These are phyloP conservation scores for Golubevia pallescens DNA, from an alignment of 1,284 basidiomycete species.

Conservation along the genomic window DNA sequence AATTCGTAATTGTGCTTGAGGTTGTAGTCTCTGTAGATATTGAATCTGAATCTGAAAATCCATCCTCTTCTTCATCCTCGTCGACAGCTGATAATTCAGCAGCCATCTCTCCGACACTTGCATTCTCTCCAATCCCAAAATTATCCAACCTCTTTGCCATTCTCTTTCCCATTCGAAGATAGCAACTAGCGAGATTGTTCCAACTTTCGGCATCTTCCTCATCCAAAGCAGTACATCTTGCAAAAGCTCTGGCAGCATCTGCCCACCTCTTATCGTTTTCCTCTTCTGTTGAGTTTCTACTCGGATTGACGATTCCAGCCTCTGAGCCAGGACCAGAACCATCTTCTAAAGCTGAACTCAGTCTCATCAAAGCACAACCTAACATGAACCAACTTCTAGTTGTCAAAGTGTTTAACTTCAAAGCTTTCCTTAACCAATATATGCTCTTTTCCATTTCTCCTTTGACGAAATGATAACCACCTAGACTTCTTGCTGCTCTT, in stretches of 20 bases:
- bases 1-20: conserved; percentile 2
- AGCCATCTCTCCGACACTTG: conserved; percentile 8
- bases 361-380: conserved; percentile 86
- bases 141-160: conserved; percentile 14
- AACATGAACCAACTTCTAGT: conserved; percentile 93
- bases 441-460: no score
- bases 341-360: no score
- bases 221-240: conserved; percentile 84
- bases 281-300: no score
- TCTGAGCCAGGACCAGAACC: no score
- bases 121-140: conserved; percentile 16
- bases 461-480: conserved; percentile 83
- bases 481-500: conserved; percentile 87
- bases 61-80: conserved; percentile 31
- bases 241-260: conserved; percentile 82
- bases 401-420: conserved; percentile 85
- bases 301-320: no score
- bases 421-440: conserved; percentile 73
- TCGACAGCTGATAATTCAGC: conserved; percentile 26
- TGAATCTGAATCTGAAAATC: no score
- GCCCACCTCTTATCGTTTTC: no score
- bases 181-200: conserved; percentile 96
- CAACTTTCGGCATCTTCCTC: conserved; percentile 97
- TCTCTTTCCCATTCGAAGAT: conserved; percentile 69
- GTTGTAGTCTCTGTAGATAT: no score